Base-by-base conservation (phyloP, 176 grass and related monocot genomes). In the Guadua angustifolia region DNA sequence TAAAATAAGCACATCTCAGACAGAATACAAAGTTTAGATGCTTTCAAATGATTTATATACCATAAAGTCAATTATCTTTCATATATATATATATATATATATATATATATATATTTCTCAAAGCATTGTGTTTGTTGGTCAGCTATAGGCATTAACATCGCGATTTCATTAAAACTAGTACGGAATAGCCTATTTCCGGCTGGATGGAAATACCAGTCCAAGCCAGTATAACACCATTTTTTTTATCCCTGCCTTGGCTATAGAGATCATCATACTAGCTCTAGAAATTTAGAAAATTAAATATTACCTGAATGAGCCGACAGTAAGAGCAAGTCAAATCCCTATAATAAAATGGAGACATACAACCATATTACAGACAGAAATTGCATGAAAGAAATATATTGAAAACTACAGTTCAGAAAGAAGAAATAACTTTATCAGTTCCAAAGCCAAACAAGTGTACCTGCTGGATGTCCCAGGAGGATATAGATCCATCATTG, bases 261-360 rank as follows among this genome's bases (percentile, higher is more conserved):
- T 3, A 49, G 5, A 51, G 26, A 47, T 50, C 26, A 79, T 58
- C 16, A 69, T 78, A 89, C 22, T 82, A 66, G 14, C 39, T 39
- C 18, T 39, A 72, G 22, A 85, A 67, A 55, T 18, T 79, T 71
- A 24, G 16, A 59, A 76, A 39, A 74, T 59, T n/a, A 78, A 42
- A 42, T 8, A 67, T 87, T 91, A 98, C 92, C 95, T 94, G 92
- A 84, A 93, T 79, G 60, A 95, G 43, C 46, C 55, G 89, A 79
- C 92, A 98, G 81, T 93, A 86, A 29, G 84, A 32, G 84, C 95
- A 98, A 39, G 90, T 98, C 87, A 93, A 93, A 18, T 98, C 87
- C 91, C 95, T 98, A 74, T 62, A 65, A 82, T 52, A 84, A 29
- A 88, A 88, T 57, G 16, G 55, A 80, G 67, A 29, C 10, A 69